Percentiles rank a stretch among this genome's conserved stretches.
Evolutionary conservation across 1,284 basidiomycete genomes (phyloP).

Genomic region (Tranzscheliella williamsii): DNA sequence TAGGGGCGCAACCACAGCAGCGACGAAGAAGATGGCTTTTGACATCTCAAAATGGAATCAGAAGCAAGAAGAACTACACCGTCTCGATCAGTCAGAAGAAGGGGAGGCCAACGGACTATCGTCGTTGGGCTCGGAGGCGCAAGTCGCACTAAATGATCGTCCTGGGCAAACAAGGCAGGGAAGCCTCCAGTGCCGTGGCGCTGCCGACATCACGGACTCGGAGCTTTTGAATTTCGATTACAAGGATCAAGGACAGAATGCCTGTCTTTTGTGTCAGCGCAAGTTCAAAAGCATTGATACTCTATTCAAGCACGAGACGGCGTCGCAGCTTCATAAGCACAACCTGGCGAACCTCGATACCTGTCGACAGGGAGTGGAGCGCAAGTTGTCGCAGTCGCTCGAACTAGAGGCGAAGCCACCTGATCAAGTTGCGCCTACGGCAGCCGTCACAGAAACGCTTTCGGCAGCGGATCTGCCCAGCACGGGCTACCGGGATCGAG

Average conservation of each 20-base stretch:
- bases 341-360: constrained; percentile 16
- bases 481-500: constrained; percentile 25
- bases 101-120: background rate
- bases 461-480: background rate
- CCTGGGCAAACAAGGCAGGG: background rate
- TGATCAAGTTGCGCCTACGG: background rate
- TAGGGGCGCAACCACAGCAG: constrained; percentile 2
- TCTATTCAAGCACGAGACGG: constrained; percentile 17
- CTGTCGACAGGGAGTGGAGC: constrained; percentile 15
- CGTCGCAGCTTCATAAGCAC: constrained; percentile 28
- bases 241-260: constrained; percentile 19
- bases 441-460: background rate
- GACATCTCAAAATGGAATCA: constrained; percentile 35
- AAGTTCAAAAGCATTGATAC: constrained; percentile 35
- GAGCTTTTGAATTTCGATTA: constrained; percentile 19
- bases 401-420: background rate
- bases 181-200: background rate
- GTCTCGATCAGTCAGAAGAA: background rate
- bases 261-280: constrained; percentile 40
- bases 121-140: background rate
- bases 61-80: constrained; percentile 32
- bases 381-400: constrained; percentile 8
- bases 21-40: constrained; percentile 15
- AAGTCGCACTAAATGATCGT: background rate
- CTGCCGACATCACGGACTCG: constrained; percentile 3